phyloP scores from a whole-genome alignment of 2,329 filamentous ascomycete genomes.

The Ceratocystis papillata region DNA sequence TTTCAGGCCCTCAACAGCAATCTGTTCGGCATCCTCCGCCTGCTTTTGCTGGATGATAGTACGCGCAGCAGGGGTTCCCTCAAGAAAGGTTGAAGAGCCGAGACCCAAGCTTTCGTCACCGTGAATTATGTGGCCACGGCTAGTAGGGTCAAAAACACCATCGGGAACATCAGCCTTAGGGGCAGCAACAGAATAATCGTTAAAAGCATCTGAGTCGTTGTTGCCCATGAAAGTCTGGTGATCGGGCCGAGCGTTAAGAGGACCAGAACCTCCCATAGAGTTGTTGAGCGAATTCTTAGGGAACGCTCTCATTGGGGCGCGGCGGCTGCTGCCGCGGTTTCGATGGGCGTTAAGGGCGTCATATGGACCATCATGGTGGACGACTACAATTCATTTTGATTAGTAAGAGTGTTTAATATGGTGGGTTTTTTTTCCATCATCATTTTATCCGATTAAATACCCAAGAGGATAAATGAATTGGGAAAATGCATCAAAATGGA shows the following conservation, averaged over 20 bases:
- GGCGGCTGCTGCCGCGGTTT: slow-evolving; percentile 70
- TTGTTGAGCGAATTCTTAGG: slow-evolving; percentile 89
- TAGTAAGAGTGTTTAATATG: slow-evolving; percentile 19
- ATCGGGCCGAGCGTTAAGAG: slow-evolving; percentile 69
- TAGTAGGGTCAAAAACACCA: slow-evolving; percentile 55
- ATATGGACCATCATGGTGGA: slow-evolving; percentile 95
- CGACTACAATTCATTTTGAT: slow-evolving; percentile 48
- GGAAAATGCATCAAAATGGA: background rate
- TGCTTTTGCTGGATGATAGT: slow-evolving; percentile 66
- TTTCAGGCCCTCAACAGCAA: slow-evolving; percentile 50
- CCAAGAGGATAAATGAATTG: background rate
- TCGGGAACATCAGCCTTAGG: slow-evolving; percentile 28
- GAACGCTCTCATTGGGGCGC: slow-evolving; percentile 93
- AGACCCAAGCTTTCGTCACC: slow-evolving; percentile 74
- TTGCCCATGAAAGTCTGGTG: slow-evolving; percentile 78
- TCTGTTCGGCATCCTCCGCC: slow-evolving; percentile 53
- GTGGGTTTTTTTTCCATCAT: too few relatives aligned
- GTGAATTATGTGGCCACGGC: slow-evolving; percentile 62
- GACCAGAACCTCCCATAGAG: slow-evolving; percentile 75
- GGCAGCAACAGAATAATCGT: slow-evolving; percentile 54
- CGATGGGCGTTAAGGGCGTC: slow-evolving; percentile 92
- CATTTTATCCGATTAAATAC: too few relatives aligned
- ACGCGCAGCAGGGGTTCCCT: slow-evolving; percentile 79
- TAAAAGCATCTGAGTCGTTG: slow-evolving; percentile 71
- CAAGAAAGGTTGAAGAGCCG: slow-evolving; percentile 89